These are phyloP conservation scores for Podaxis sp. DNA, from an alignment of 768 basidiomycete genomes.

Conservation along the genomic window DNA sequence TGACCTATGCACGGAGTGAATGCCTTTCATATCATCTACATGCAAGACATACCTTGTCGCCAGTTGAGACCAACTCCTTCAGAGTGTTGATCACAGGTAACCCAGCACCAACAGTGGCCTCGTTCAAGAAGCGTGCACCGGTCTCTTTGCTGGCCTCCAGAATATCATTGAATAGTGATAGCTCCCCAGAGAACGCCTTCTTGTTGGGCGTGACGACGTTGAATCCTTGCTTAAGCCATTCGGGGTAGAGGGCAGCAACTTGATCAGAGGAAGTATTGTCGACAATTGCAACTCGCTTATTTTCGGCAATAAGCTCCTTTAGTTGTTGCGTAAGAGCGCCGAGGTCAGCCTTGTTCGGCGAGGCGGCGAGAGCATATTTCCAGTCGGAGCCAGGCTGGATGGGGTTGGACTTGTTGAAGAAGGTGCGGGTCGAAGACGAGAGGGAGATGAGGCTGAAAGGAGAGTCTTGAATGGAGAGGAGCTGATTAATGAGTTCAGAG, in stretches of 20 bases:
- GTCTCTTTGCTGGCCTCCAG: slow-evolving; percentile 53
- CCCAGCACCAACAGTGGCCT: slow-evolving; percentile 95
- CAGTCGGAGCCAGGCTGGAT: slow-evolving; percentile 33
- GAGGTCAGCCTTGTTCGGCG: slow-evolving; percentile 48
- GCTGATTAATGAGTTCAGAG: slow-evolving; percentile 79
- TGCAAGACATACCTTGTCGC: slow-evolving; percentile 68
- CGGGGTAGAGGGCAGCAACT: slow-evolving; percentile 80
- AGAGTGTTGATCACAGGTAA: slow-evolving; percentile 89
- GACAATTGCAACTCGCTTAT: slow-evolving; percentile 65
- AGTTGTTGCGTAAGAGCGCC: slow-evolving; percentile 45
- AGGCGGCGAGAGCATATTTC: slow-evolving; percentile 37
- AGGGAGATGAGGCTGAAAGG: slow-evolving; percentile 68
- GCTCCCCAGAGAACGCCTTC: slow-evolving; percentile 84
- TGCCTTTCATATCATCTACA: neutral
- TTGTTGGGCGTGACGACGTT: slow-evolving; percentile 97
- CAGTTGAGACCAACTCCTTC: slow-evolving; percentile 88
- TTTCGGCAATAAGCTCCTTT: slow-evolving; percentile 41
- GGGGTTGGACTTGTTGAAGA: slow-evolving; percentile 51
- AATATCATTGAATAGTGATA: slow-evolving; percentile 68
- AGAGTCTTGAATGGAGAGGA: slow-evolving; percentile 56
- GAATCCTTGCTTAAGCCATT: slow-evolving; percentile 74
- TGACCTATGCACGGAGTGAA: slow-evolving; percentile 44
- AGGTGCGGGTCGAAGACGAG: slow-evolving; percentile 60
- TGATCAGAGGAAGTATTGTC: slow-evolving; percentile 90
- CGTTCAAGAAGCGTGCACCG: slow-evolving; percentile 74